Conservation (phyloP, 441 rosid genomes). For the Geranium incanum region DNA sequence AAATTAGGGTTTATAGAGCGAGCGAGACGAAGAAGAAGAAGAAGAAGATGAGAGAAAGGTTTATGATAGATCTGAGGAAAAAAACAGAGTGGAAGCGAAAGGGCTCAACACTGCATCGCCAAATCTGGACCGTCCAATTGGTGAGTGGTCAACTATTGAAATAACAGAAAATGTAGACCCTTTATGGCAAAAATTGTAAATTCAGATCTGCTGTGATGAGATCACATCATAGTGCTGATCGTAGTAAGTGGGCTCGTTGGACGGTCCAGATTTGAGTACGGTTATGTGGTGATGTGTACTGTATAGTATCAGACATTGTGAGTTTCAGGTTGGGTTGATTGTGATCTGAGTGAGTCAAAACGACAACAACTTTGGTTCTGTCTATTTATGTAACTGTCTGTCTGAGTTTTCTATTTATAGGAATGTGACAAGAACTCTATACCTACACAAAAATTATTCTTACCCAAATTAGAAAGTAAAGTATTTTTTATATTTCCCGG, state of each 20-base stretch:
- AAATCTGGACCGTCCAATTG: neutral
- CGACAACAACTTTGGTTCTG: neutral
- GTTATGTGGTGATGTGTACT: neutral
- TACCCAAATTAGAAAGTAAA: too few relatives aligned
- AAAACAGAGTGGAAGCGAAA: neutral
- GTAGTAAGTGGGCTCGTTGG: neutral
- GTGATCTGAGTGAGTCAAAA: neutral
- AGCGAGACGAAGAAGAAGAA: neutral
- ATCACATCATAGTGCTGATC: neutral
- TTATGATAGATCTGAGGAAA: constrained; percentile 5
- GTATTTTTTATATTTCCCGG: too few relatives aligned
- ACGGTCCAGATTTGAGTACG: constrained; percentile 4
- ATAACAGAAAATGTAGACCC: neutral
- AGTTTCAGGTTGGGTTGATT: too few relatives aligned
- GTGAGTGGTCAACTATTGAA: neutral
- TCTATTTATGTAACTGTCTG: too few relatives aligned
- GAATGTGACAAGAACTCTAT: too few relatives aligned
- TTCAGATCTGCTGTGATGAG: neutral
- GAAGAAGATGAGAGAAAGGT: neutral
- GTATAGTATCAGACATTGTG: neutral
- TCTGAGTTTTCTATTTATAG: too few relatives aligned
- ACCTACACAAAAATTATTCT: too few relatives aligned
- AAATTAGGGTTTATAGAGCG: constrained; percentile 9
- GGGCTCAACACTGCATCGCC: neutral
- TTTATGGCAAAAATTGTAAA: neutral